These are phyloP conservation scores for Colletotrichum sp. DNA, from an alignment of 2,329 filamentous ascomycete genomes.

Conservation along the genomic window DNA sequence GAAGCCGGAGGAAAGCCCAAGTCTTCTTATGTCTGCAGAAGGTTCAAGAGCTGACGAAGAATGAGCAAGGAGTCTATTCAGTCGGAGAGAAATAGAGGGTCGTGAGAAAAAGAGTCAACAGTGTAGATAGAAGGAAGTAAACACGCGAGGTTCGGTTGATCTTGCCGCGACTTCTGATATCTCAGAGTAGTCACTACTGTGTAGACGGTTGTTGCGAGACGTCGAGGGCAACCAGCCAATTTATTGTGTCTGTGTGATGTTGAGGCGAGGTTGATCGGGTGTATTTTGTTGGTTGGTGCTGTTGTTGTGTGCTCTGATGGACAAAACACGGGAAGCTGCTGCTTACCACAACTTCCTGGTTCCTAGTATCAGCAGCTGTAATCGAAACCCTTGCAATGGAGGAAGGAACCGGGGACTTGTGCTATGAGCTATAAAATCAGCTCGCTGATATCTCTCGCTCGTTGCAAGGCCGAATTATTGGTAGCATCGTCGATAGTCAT, in stretches of 20 bases:
- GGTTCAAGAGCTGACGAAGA: neutral
- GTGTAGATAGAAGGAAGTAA: neutral
- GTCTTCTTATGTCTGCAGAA: neutral
- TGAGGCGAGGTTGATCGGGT: neutral
- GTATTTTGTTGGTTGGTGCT: fast-evolving
- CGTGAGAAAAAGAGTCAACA: fast-evolving
- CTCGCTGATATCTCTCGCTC: neutral
- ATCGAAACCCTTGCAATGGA: fast-evolving
- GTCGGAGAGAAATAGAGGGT: fast-evolving
- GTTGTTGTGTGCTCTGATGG: neutral
- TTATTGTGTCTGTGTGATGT: neutral
- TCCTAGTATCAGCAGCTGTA: neutral
- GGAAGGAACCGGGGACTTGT: fast-evolving
- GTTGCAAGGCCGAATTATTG: neutral
- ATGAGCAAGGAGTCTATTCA: fast-evolving
- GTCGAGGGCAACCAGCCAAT: neutral
- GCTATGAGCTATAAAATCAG: fast-evolving
- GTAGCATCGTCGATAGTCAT: neutral
- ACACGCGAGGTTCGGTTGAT: neutral
- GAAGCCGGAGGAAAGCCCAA: neutral
- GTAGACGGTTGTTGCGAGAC: no score
- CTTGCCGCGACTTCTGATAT: neutral
- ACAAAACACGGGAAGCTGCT: neutral
- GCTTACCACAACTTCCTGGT: fast-evolving
- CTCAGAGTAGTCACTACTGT: fast-evolving